Conservation (phyloP, 108 stramenopile species). For the Nannochloropsis oceanica region DNA sequence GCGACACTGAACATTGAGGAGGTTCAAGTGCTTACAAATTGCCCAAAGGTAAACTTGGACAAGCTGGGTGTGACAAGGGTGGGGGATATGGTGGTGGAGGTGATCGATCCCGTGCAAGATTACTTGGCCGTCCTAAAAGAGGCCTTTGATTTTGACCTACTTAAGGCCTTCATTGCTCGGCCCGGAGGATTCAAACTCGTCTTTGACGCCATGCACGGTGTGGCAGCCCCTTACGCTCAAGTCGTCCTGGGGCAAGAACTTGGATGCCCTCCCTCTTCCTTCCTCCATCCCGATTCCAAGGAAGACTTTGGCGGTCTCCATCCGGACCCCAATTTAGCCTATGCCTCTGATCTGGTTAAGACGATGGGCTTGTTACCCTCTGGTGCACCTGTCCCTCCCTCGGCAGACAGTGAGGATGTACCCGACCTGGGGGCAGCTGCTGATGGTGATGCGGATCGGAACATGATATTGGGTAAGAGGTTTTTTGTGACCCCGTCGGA, state of each 20-base stretch:
- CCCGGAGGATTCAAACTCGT: slow-evolving; percentile 18
- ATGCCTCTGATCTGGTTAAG: slow-evolving; percentile 20
- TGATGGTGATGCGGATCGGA: slow-evolving; percentile 30
- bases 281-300: slow-evolving; percentile 7
- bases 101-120: slow-evolving; percentile 25
- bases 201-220: slow-evolving; percentile 30
- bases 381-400: not conserved
- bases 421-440: slow-evolving; percentile 27
- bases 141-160: slow-evolving; percentile 14
- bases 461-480: slow-evolving; percentile 28
- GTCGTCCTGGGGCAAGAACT: slow-evolving; percentile 1
- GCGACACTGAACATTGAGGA: not conserved
- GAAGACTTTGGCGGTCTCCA: slow-evolving; percentile 24
- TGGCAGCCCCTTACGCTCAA: slow-evolving; percentile 20
- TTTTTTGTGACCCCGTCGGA: slow-evolving; percentile 31
- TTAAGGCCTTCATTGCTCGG: slow-evolving; percentile 6
- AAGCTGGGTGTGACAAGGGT: slow-evolving; percentile 4
- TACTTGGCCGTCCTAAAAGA: slow-evolving; percentile 17
- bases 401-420: not conserved
- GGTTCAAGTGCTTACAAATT: slow-evolving; percentile 2
- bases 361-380: slow-evolving; percentile 13
- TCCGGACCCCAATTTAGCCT: slow-evolving; percentile 30
- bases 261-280: not conserved
- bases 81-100: slow-evolving; percentile 16
- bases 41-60: slow-evolving; percentile 16